Percentiles rank a stretch among this genome's conserved stretches.
phyloP scores from a whole-genome alignment of 352 stramenopile genomes.

The Globisporangium viniferum region DNA sequence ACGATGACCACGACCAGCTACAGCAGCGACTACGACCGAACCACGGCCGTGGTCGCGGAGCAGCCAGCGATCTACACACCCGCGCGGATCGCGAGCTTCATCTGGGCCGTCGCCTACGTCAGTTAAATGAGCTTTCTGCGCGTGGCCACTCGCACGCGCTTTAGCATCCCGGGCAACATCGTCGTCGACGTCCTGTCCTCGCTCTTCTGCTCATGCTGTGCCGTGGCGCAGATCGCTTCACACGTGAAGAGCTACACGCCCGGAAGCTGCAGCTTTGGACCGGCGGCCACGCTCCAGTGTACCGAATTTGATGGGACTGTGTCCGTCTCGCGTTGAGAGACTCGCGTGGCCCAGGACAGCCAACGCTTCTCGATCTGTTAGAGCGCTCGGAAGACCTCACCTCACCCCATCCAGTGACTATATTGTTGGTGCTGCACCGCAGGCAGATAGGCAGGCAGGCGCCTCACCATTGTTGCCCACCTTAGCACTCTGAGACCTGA shows the following conservation, averaged over 20 bases:
- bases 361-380: no score
- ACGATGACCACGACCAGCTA: background rate
- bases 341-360: no score
- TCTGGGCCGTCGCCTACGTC: background rate
- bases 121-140: slow-evolving; percentile 8
- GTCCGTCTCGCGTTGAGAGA: no score
- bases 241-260: slow-evolving; percentile 30
- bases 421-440: no score
- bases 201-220: slow-evolving; percentile 22
- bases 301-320: background rate
- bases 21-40: background rate
- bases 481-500: no score
- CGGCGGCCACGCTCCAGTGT: slow-evolving; percentile 16
- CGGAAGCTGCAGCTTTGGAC: slow-evolving; percentile 19
- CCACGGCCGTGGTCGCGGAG: background rate
- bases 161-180: slow-evolving; percentile 17
- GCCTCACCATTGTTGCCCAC: no score
- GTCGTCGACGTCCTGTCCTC: slow-evolving; percentile 13
- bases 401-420: no score
- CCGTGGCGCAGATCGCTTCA: slow-evolving; percentile 24
- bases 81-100: background rate
- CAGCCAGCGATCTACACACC: background rate
- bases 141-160: slow-evolving; percentile 1
- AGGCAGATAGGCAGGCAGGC: no score
- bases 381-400: no score